Evolutionary conservation across 306 rosid species (phyloP).

Genomic region (Begonia masoniana): DNA sequence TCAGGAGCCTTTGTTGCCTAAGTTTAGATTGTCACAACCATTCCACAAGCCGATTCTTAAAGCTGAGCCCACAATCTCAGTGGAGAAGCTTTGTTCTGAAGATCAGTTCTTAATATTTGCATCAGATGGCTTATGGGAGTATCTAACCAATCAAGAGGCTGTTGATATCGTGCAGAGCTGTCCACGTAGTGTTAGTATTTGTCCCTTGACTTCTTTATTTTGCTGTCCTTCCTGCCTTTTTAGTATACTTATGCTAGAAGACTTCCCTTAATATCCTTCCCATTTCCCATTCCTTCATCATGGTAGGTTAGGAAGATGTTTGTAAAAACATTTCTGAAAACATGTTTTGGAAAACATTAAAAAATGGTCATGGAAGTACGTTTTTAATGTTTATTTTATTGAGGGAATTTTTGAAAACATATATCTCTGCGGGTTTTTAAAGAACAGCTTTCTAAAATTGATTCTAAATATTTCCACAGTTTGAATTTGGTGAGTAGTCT

Average conservation of each 20-base stretch:
- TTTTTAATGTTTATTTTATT: too few relatives aligned
- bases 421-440: too few relatives aligned
- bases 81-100: slow-evolving; percentile 45
- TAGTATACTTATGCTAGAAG: neutral
- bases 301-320: too few relatives aligned
- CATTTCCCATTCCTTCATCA: too few relatives aligned
- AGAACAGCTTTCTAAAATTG: too few relatives aligned
- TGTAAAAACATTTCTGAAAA: too few relatives aligned
- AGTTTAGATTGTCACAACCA: slow-evolving; percentile 65
- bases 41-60: slow-evolving; percentile 69
- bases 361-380: too few relatives aligned
- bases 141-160: slow-evolving; percentile 78
- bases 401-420: too few relatives aligned
- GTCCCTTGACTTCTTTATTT: slow-evolving; percentile 7
- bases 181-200: slow-evolving; percentile 61
- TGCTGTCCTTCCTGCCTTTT: slow-evolving; percentile 2
- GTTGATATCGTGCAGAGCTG: slow-evolving; percentile 62
- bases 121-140: slow-evolving; percentile 98
- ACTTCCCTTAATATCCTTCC: too few relatives aligned
- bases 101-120: slow-evolving; percentile 89
- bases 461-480: too few relatives aligned
- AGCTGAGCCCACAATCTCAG: slow-evolving; percentile 71
- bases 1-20: slow-evolving; percentile 56
- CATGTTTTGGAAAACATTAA: too few relatives aligned
- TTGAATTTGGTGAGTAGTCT: too few relatives aligned